Evolutionary conservation across 768 basidiomycete species (phyloP).

Genomic region (Leccinum subgranulosum): DNA sequence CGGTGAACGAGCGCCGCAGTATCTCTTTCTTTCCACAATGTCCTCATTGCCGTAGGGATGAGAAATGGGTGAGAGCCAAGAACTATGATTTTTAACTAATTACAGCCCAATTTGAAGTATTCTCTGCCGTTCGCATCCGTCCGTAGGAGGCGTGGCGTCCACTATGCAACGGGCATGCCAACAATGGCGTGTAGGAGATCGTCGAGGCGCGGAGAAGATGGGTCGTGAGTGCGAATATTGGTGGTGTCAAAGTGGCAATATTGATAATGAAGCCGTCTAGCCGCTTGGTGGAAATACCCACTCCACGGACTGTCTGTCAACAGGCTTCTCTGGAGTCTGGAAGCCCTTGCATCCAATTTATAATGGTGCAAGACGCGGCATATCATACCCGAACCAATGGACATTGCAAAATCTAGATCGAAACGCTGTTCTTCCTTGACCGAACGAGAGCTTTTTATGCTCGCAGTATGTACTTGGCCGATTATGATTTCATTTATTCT

Average conservation of each 20-base stretch:
- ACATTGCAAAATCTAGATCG: background rate
- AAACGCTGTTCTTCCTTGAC: background rate
- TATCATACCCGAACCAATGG: background rate
- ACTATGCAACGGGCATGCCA: background rate
- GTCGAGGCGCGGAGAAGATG: constrained; percentile 6
- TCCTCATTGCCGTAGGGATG: background rate
- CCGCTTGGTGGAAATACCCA: constrained; percentile 5
- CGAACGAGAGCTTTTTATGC: background rate
- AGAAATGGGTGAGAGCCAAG: background rate
- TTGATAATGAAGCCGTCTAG: background rate
- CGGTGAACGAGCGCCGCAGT: background rate
- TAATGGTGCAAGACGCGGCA: background rate
- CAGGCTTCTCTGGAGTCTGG: background rate
- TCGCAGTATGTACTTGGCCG: background rate
- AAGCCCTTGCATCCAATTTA: background rate
- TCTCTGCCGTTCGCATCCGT: background rate
- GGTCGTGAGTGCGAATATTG: background rate
- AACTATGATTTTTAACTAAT: background rate
- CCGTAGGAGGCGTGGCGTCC: constrained; percentile 2
- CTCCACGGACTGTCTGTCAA: constrained; percentile 11
- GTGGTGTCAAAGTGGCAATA: background rate
- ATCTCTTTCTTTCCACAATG: too few relatives aligned
- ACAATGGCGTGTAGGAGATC: constrained; percentile 2
- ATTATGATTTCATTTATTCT: constrained; percentile 3
- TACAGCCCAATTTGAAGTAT: constrained; percentile 1